phyloP scores from a whole-genome alignment of 495 filamentous ascomycete species.

The Podospora pseudopauciseta region DNA sequence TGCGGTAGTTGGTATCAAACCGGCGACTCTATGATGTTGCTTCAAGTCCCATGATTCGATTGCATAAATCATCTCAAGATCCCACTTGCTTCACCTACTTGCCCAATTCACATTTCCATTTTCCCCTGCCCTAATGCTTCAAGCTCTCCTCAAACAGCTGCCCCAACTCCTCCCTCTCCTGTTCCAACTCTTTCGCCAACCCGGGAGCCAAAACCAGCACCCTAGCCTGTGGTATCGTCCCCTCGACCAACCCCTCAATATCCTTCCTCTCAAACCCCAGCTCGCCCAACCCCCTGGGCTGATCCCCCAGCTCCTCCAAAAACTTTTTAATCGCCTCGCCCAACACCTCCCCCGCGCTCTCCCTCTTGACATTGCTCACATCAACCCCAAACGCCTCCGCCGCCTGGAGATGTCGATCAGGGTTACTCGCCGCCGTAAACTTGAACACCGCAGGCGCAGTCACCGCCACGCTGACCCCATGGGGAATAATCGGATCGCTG shows the following conservation, averaged over 20 bases:
- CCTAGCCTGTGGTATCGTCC: conserved; percentile 84
- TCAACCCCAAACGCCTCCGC: conserved; percentile 92
- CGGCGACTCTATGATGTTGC: too few relatives aligned
- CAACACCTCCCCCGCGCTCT: conserved; percentile 83
- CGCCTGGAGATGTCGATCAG: conserved; percentile 82
- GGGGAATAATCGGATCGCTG: conserved; percentile 75
- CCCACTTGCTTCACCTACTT: too few relatives aligned
- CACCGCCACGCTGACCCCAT: conserved; percentile 92
- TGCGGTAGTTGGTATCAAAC: too few relatives aligned
- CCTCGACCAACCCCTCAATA: conserved; percentile 81
- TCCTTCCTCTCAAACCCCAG: conserved; percentile 73
- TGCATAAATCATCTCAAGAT: too few relatives aligned
- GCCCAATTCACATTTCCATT: too few relatives aligned
- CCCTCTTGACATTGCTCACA: conserved; percentile 74
- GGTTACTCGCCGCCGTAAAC: conserved; percentile 87
- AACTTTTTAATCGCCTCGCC: conserved; percentile 77
- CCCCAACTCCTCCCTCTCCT: conserved; percentile 51
- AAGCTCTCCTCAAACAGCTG: conserved; percentile 49
- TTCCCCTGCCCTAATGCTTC: conserved; percentile 32
- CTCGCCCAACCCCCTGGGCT: conserved; percentile 79
- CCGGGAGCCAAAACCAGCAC: conserved; percentile 90
- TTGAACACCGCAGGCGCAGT: conserved; percentile 91
- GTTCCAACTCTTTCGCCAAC: conserved; percentile 66
- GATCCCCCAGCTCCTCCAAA: conserved; percentile 76
- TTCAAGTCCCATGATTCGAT: too few relatives aligned